A percentile compares a stretch with the other conserved stretches of the same genome.
Evolutionary conservation across 805 yeast genomes (phyloP).

Genomic region (Hanseniaspora pseudoguilliermondii): DNA sequence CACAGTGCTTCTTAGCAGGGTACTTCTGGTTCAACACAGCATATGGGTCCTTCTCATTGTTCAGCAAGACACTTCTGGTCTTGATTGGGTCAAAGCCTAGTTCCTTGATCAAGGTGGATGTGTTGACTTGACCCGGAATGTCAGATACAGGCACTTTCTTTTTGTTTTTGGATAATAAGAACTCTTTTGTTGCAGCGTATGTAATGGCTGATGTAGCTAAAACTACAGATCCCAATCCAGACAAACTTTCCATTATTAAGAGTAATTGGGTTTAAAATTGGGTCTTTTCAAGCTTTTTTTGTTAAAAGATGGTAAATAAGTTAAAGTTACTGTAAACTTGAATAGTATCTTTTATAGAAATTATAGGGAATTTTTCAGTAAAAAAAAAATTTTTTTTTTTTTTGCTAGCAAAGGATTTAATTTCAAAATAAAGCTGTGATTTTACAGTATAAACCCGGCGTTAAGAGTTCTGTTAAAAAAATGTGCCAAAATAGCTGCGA

Average conservation of each 20-base stretch:
- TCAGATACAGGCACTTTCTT: background rate
- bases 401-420: too few species aligned
- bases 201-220: conserved; percentile 13
- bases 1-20: conserved; percentile 73
- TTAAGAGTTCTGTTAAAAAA: background rate
- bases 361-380: background rate
- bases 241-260: conserved; percentile 1
- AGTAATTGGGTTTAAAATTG: background rate
- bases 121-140: conserved; percentile 5
- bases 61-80: conserved; percentile 1
- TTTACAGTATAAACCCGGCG: background rate
- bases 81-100: conserved; percentile 14
- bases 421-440: too few species aligned
- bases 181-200: conserved; percentile 9
- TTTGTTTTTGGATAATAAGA: background rate
- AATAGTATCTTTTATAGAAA: background rate
- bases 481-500: background rate
- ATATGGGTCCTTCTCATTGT: conserved; percentile 8
- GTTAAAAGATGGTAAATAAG: too few species aligned
- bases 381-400: too few species aligned
- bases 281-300: too few species aligned
- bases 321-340: too few species aligned
- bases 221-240: conserved; percentile 9
- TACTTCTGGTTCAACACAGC: conserved; percentile 37
- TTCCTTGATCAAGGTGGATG: conserved; percentile 9